Evolutionary conservation across 805 yeast genomes (phyloP), one percentile per base, ranked within the genome.

Genomic region (Saccharomycopsis amapae): DNA sequence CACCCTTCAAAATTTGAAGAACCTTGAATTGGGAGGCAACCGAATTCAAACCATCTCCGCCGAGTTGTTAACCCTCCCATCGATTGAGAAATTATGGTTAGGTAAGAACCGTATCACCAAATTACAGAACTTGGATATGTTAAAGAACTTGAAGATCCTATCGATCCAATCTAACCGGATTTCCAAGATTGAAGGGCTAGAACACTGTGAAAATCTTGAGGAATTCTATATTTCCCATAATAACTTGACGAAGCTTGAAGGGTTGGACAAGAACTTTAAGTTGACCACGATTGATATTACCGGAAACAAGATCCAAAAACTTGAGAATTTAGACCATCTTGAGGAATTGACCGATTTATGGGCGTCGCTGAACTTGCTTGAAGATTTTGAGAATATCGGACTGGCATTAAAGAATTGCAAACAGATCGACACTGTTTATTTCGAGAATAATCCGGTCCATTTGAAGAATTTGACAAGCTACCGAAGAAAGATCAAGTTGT

Each of bases 11-110:
- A 68, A 75, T 17, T 63, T 93, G 52, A 73, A 65, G 43, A 84
- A 82, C 54, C 66, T 93, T 45, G 98, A 93, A 63, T 69, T 93
- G 34, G 98, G 97, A 10, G 98, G 97, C 20, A 93, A 93, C 63
- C 71, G 78, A 48, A 73, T 87, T 38, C 71, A 75, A 37, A 62
- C 56, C 34, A 78, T 84, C 38, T 59, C 67, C 25, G 82, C 78
- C 52, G 76, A 77, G 34, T 59, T 89, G 54, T 70, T 72, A 18
- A 62, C 65, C 0, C 66, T 90, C 48, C 65, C 63, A 0, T 74
- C 71, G 41, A 64, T 93, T 37, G 75, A 77, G 53, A 84, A 89
- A 59, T 67, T 93, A 38, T 93, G 97, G 98, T 68, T 93, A 35
- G 98, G 97, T 38, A 87, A 88, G 58, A 93, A 93, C 63, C 73